These are phyloP conservation scores for Hypoxylon fragiforme DNA, from an alignment of 495 filamentous ascomycete genomes.

Conservation along the genomic window DNA sequence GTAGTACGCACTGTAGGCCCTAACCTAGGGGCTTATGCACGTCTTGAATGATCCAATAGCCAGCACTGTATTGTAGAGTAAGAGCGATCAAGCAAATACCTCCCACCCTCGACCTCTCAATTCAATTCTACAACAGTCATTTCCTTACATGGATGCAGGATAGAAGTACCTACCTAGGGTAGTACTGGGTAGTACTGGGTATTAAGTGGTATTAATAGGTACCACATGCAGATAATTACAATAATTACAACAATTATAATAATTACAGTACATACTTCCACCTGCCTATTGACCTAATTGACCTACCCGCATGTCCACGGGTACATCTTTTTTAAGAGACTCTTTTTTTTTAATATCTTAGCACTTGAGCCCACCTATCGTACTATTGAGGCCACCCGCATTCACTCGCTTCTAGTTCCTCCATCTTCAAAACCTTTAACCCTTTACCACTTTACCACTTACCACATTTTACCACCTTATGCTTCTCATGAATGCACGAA, in stretches of 20 bases:
- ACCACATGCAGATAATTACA: too few species aligned
- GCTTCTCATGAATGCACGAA: constrained; percentile 10
- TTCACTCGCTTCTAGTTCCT: constrained; percentile 5
- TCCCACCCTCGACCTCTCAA: neutral
- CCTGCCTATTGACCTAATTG: too few species aligned
- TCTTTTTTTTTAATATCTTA: constrained; percentile 22
- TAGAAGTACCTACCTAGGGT: neutral
- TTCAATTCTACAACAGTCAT: too few species aligned
- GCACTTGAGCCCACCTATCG: constrained; percentile 8
- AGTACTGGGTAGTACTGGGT: too few species aligned
- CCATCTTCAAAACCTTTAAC: neutral
- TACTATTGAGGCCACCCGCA: constrained; percentile 22
- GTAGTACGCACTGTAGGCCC: too few species aligned
- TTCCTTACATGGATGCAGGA: neutral
- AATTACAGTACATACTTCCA: too few species aligned
- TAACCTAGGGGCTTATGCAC: too few species aligned
- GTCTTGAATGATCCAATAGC: too few species aligned
- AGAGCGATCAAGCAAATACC: neutral
- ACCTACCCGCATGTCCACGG: too few species aligned
- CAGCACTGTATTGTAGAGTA: neutral
- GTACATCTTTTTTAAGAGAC: too few species aligned
- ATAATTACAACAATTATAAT: too few species aligned
- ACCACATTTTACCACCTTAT: neutral
- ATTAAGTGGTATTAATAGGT: too few species aligned
- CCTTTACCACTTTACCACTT: neutral